phyloP scores from a whole-genome alignment of 2,329 filamentous ascomycete genomes.

The Microsporum ferrugineum region DNA sequence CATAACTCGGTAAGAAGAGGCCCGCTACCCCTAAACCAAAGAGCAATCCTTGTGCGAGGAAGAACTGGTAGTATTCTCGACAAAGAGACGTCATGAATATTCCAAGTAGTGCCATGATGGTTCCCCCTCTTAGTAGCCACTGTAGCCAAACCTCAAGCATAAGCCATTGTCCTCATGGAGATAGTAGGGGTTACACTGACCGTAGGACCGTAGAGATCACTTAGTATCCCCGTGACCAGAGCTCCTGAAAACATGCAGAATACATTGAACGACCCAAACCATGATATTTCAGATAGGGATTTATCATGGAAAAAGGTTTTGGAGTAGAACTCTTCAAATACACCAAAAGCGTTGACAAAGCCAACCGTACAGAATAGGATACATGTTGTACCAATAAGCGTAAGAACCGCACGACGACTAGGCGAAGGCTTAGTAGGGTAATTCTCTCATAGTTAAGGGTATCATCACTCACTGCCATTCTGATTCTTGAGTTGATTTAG shows the following conservation, averaged over 20 bases:
- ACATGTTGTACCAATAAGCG: constrained; percentile 22
- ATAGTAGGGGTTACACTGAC: constrained; percentile 14
- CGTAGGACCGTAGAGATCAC: constrained; percentile 25
- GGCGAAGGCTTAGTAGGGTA: background rate
- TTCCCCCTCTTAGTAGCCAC: constrained; percentile 21
- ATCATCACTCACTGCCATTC: background rate
- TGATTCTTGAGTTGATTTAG: background rate
- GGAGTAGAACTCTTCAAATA: constrained; percentile 27
- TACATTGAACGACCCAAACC: constrained; percentile 24
- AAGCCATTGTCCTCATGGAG: background rate
- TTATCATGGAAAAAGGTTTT: constrained; percentile 17
- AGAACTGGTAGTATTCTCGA: constrained; percentile 27
- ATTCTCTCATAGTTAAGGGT: background rate
- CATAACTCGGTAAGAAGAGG: constrained; percentile 22
- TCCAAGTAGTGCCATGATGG: constrained; percentile 16
- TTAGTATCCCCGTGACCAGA: constrained; percentile 19
- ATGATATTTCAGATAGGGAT: constrained; percentile 24
- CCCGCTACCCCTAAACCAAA: constrained; percentile 24
- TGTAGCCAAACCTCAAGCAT: constrained; percentile 11
- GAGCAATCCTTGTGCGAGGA: constrained; percentile 30
- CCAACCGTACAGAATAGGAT: constrained; percentile 29
- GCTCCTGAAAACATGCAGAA: constrained; percentile 26
- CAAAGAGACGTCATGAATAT: constrained; percentile 32
- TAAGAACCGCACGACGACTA: constrained; percentile 8
- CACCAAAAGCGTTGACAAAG: constrained; percentile 29